These are phyloP conservation scores for Scutellaria minor DNA, from an alignment of 257 asterid species.

Conservation along the genomic window DNA sequence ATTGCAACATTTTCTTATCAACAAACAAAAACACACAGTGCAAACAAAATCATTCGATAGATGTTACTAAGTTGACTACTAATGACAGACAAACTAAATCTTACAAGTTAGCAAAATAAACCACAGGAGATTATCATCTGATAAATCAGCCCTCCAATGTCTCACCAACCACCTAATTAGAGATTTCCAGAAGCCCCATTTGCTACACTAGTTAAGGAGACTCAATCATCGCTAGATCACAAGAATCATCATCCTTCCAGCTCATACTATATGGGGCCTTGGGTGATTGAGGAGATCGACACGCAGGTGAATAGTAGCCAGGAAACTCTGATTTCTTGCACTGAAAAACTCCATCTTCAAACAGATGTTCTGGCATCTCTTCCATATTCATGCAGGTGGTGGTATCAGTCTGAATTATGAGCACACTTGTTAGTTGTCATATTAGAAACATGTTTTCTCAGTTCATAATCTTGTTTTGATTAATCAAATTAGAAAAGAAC, in stretches of 20 bases:
- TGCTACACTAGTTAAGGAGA: constrained; percentile 43
- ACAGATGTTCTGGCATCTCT: constrained; percentile 47
- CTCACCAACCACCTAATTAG: not conserved
- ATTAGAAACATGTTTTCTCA: not conserved
- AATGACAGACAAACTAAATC: constrained; percentile 14
- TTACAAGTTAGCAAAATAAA: not conserved
- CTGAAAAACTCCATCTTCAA: constrained; percentile 38
- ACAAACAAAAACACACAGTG: not conserved
- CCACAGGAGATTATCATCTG: constrained; percentile 36
- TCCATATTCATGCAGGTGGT: constrained; percentile 42
- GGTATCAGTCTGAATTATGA: not conserved
- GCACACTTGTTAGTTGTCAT: not conserved
- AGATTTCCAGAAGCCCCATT: not conserved
- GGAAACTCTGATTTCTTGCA: constrained; percentile 29
- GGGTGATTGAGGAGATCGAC: constrained; percentile 62
- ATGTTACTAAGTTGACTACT: not conserved
- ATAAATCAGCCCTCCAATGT: constrained; percentile 34
- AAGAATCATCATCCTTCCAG: constrained; percentile 52
- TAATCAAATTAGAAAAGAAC: constrained; percentile 16
- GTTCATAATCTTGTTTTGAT: not conserved
- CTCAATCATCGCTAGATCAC: constrained; percentile 49
- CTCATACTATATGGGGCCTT: constrained; percentile 34
- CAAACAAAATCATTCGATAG: too few relatives aligned
- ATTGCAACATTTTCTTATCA: constrained; percentile 4
- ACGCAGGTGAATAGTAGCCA: constrained; percentile 48